A percentile compares a stretch with the other conserved stretches of the same genome.
Evolutionary conservation across 2,329 filamentous ascomycete genomes (phyloP).

Genomic region (Colletotrichum orbiculare): DNA sequence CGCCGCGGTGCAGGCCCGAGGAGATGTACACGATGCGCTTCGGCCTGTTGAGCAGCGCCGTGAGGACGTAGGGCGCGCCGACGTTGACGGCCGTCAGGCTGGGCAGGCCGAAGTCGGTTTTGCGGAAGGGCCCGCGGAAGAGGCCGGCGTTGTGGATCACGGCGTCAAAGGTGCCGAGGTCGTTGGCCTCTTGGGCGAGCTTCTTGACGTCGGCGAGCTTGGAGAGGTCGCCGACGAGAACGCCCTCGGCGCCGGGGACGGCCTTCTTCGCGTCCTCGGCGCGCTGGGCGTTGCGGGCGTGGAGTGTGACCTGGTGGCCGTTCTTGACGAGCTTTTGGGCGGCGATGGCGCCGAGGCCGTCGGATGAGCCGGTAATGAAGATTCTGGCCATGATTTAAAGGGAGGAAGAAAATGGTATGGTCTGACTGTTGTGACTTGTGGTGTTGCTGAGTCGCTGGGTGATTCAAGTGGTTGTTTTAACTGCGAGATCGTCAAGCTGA

Average conservation of each 20-base stretch:
- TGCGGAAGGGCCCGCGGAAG: constrained; percentile 50
- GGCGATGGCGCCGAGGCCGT: constrained; percentile 64
- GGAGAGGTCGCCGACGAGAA: constrained; percentile 64
- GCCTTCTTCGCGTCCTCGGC: constrained; percentile 59
- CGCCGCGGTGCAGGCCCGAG: constrained; percentile 61
- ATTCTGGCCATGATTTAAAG: constrained; percentile 13
- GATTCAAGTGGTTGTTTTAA: too few relatives aligned
- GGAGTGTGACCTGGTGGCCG: constrained; percentile 66
- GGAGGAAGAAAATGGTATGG: too few relatives aligned
- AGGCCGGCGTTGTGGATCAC: constrained; percentile 70
- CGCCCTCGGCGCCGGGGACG: constrained; percentile 60
- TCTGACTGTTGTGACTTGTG: too few relatives aligned
- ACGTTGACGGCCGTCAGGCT: constrained; percentile 66
- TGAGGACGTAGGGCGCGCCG: constrained; percentile 67
- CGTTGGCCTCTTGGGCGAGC: constrained; percentile 62
- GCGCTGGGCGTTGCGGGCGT: constrained; percentile 66
- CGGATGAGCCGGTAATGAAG: constrained; percentile 66
- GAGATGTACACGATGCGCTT: constrained; percentile 63
- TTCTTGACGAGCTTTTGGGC: constrained; percentile 60
- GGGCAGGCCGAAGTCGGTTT: constrained; percentile 50
- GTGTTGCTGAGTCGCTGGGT: too few relatives aligned
- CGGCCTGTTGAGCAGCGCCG: constrained; percentile 59
- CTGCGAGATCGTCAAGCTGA: too few relatives aligned
- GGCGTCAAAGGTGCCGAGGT: constrained; percentile 61
- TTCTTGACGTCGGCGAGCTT: constrained; percentile 61